Percentiles rank a stretch among this genome's conserved stretches.
These are phyloP conservation scores for Corrigiola litoralis DNA, from an alignment of 179 eudicot species.

Conservation along the genomic window DNA sequence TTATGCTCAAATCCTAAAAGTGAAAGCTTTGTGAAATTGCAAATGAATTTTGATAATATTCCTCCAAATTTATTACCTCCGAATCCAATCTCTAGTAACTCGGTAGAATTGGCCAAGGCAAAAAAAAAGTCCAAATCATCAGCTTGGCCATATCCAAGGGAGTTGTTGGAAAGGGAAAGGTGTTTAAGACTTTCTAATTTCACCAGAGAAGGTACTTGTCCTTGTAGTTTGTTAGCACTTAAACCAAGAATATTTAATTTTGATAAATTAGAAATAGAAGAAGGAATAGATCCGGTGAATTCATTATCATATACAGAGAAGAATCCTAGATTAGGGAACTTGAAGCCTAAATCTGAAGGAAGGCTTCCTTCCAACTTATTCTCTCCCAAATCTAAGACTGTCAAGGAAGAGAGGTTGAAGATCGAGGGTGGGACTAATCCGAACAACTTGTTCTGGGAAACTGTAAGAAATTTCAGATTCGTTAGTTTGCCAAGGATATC, in stretches of 20 bases:
- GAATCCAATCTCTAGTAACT: neutral
- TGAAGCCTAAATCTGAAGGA: constrained; percentile 19
- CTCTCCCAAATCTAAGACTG: neutral
- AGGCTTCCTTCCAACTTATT: constrained; percentile 12
- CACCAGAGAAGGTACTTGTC: constrained; percentile 23
- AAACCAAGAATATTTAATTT: constrained; percentile 7
- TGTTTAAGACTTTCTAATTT: neutral
- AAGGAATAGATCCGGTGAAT: constrained; percentile 14
- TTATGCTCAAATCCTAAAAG: neutral
- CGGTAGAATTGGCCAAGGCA: constrained; percentile 27
- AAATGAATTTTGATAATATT: constrained; percentile 12
- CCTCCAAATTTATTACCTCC: constrained; percentile 16
- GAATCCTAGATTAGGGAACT: constrained; percentile 12
- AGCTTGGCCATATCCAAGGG: constrained; percentile 15
- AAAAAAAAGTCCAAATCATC: constrained; percentile 21
- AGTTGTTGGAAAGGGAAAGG: constrained; percentile 8
- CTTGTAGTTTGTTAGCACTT: constrained; percentile 6
- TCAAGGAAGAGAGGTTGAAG: constrained; percentile 9
- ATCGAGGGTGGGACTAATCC: constrained; percentile 16
- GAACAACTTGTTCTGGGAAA: neutral
- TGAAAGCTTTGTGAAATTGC: constrained; percentile 27
- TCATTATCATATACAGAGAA: constrained; percentile 9
- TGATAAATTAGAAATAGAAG: constrained; percentile 16
- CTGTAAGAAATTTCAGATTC: neutral
- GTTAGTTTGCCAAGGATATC: constrained; percentile 3